Evolutionary conservation across 2,329 filamentous ascomycete genomes (phyloP).

Genomic region (Scortechinia acanthostroma): DNA sequence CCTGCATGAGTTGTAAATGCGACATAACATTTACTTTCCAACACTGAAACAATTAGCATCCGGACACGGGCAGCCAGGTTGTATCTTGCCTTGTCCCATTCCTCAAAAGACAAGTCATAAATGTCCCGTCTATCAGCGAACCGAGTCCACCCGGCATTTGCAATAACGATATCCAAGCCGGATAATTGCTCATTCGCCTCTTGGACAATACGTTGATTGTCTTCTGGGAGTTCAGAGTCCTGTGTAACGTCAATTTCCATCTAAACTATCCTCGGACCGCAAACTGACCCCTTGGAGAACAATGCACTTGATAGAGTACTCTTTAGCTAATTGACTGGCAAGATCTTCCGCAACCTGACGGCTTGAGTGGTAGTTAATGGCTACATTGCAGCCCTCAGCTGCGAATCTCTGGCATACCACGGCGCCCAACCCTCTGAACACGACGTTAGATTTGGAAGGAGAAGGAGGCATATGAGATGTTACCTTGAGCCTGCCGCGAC

Average conservation of each 20-base stretch:
- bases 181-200: conserved; percentile 45
- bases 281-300: conserved; percentile 44
- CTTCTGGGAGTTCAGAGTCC: too few relatives aligned
- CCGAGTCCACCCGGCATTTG: conserved; percentile 41
- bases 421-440: conserved; percentile 53
- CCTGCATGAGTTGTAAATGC: conserved; percentile 41
- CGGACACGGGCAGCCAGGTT: conserved; percentile 8
- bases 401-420: conserved; percentile 54
- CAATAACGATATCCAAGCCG: conserved; percentile 57
- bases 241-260: too few relatives aligned
- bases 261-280: too few relatives aligned
- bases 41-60: conserved; percentile 25
- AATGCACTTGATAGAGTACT: conserved; percentile 41
- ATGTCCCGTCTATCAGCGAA: neutral
- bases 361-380: conserved; percentile 57
- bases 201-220: conserved; percentile 41
- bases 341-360: conserved; percentile 43
- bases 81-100: conserved; percentile 17
- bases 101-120: neutral
- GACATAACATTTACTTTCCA: conserved; percentile 56
- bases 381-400: conserved; percentile 51
- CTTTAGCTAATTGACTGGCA: conserved; percentile 34
- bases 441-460: too few relatives aligned
- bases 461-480: too few relatives aligned
- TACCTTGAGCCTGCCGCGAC: conserved; percentile 61